Evolutionary conservation across 2,329 filamentous ascomycete genomes (phyloP).

Genomic region (Botrytis tulipae): DNA sequence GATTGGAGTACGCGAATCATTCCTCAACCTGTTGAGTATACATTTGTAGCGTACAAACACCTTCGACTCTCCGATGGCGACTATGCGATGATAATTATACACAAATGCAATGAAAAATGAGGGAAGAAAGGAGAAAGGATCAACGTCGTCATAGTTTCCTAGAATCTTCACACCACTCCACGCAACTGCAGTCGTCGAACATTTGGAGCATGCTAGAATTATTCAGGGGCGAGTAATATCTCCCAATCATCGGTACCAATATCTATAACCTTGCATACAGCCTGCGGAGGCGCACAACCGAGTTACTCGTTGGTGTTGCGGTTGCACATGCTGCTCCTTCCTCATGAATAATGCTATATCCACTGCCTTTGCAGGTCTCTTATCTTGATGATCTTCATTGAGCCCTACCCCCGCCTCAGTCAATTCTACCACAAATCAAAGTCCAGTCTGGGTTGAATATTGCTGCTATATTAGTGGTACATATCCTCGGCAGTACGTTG

Average conservation of each 20-base stretch:
- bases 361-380: background rate
- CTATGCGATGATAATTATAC: background rate
- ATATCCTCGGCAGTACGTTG: background rate
- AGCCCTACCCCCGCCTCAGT: background rate
- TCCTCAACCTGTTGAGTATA: background rate
- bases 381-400: background rate
- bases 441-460: background rate
- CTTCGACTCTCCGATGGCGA: background rate
- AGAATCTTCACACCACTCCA: background rate
- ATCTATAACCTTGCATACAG: slow-evolving; percentile 7
- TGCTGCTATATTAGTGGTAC: background rate
- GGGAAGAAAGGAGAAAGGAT: background rate
- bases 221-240: background rate
- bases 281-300: background rate
- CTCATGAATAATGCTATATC: background rate
- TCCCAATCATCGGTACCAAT: slow-evolving; percentile 2
- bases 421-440: background rate
- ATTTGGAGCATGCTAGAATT: background rate
- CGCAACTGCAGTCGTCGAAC: background rate
- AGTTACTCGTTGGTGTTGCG: background rate
- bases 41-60: background rate
- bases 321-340: background rate
- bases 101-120: background rate
- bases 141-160: background rate
- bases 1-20: background rate